Conservation (phyloP, 129 eudicot species). For the Tagetes erecta region DNA sequence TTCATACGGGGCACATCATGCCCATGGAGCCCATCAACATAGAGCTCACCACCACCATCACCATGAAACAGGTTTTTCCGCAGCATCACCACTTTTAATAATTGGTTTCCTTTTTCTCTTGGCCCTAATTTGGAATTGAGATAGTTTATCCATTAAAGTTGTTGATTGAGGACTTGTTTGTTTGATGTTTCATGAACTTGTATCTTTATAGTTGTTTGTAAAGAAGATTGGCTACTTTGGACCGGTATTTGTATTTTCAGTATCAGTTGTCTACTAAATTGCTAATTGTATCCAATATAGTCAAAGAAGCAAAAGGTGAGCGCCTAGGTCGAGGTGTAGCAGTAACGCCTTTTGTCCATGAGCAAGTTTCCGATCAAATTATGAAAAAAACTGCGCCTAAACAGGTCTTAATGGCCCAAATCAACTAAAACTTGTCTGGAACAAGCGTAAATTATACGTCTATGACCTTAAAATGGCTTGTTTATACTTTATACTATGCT, state of each 20-base stretch:
- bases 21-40: constrained; percentile 47
- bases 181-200: background rate
- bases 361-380: no score
- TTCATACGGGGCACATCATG: constrained; percentile 50
- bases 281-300: no score
- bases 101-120: constrained; percentile 53
- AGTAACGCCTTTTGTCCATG: no score
- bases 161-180: constrained; percentile 5
- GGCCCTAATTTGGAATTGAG: constrained; percentile 52
- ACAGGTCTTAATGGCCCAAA: no score
- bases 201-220: background rate
- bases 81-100: constrained; percentile 52
- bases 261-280: background rate
- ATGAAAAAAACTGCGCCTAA: no score
- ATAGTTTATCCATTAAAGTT: constrained; percentile 19
- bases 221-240: constrained; percentile 11
- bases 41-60: constrained; percentile 51
- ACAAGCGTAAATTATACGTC: no score
- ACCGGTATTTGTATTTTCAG: constrained; percentile 5
- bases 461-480: no score
- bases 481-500: no score
- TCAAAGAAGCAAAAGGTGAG: no score
- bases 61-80: constrained; percentile 50
- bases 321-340: no score
- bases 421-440: no score